A percentile compares a stretch with the other conserved stretches of the same genome.
These are phyloP conservation scores for Lachnellula willkommii DNA, from an alignment of 2,329 filamentous ascomycete genomes.

Conservation along the genomic window DNA sequence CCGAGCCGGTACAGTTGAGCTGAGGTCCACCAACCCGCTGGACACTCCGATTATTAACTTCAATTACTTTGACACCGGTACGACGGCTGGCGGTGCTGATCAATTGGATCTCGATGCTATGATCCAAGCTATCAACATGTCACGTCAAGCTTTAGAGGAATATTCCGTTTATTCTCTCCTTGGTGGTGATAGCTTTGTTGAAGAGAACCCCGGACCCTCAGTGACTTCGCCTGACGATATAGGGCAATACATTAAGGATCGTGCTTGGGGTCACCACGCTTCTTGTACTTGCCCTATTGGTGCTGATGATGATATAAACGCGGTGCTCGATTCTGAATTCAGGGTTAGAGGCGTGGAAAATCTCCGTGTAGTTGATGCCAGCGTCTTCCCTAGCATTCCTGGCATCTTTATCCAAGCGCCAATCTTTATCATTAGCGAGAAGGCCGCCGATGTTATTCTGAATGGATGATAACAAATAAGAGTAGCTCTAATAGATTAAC, in stretches of 20 bases:
- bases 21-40: constrained; percentile 56
- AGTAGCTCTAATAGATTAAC: too few relatives aligned
- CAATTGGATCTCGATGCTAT: constrained; percentile 19
- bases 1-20: constrained; percentile 53
- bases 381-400: constrained; percentile 47
- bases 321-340: constrained; percentile 35
- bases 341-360: constrained; percentile 30
- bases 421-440: constrained; percentile 54
- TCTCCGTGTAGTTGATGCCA: constrained; percentile 55
- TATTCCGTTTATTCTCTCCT: constrained; percentile 33
- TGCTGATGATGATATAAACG: constrained; percentile 42
- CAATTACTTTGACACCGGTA: constrained; percentile 52
- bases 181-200: constrained; percentile 39
- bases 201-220: constrained; percentile 38
- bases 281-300: constrained; percentile 37
- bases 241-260: constrained; percentile 43
- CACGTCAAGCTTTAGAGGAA: constrained; percentile 30
- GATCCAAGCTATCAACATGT: constrained; percentile 14
- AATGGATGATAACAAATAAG: neutral
- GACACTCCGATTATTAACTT: constrained; percentile 60
- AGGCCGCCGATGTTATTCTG: constrained; percentile 38
- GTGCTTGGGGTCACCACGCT: constrained; percentile 43
- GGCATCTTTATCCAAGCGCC: constrained; percentile 48
- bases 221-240: constrained; percentile 40
- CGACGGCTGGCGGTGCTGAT: constrained; percentile 4